A percentile compares a stretch with the other conserved stretches of the same genome.
Conservation (phyloP, 164 flowering plant genomes). For the Echeveria elegans region DNA sequence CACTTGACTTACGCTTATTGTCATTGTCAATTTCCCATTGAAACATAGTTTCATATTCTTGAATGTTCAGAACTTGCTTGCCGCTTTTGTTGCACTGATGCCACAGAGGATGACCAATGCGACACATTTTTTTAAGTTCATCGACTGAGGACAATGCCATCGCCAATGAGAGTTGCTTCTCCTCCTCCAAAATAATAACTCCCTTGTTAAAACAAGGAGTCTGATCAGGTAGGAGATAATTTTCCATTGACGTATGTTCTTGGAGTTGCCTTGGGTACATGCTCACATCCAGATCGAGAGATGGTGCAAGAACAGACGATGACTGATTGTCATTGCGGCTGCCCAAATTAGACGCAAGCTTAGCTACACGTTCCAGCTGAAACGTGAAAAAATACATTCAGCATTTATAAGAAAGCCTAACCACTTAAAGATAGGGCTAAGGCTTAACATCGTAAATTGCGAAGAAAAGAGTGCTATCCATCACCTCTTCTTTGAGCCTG, state of each 20-base stretch:
- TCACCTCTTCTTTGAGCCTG: conserved; percentile 85
- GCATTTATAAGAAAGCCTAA: no score
- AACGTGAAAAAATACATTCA: background rate
- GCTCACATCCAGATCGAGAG: conserved; percentile 71
- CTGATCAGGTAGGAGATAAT: conserved; percentile 25
- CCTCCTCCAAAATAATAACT: conserved; percentile 42
- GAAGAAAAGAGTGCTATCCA: background rate
- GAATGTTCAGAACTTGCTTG: conserved; percentile 48
- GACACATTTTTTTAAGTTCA: conserved; percentile 66
- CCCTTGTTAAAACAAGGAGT: conserved; percentile 21
- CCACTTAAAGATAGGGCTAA: no score
- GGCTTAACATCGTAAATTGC: no score
- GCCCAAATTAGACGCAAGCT: conserved; percentile 37
- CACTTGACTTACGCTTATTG: conserved; percentile 27
- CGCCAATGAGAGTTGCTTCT: conserved; percentile 56
- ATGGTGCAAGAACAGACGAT: conserved; percentile 34
- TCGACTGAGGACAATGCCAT: conserved; percentile 53
- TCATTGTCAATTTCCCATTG: conserved; percentile 37
- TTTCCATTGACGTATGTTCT: conserved; percentile 34
- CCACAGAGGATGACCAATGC: conserved; percentile 62
- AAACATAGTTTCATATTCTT: conserved; percentile 64
- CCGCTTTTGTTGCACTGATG: conserved; percentile 23
- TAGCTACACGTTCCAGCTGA: conserved; percentile 72
- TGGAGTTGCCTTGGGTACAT: conserved; percentile 50
- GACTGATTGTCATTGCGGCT: conserved; percentile 37